phyloP scores from a whole-genome alignment of 1,139 yeast genomes.

The Debaryomyces nepalensis region DNA sequence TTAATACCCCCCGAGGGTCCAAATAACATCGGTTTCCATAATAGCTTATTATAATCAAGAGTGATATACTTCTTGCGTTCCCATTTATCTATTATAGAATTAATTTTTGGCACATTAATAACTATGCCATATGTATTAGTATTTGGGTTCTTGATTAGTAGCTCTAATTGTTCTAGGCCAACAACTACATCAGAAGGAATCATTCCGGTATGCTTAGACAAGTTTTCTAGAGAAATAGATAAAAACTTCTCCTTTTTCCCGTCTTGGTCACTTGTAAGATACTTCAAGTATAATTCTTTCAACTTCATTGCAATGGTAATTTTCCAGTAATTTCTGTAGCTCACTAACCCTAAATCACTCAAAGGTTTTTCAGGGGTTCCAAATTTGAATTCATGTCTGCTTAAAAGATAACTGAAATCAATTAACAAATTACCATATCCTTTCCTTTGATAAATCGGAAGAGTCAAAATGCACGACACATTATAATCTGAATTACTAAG shows the following conservation, averaged over 20 bases:
- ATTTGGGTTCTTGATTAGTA: conserved; percentile 53
- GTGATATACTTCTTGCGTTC: conserved; percentile 56
- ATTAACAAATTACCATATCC: conserved; percentile 91
- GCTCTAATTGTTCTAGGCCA: conserved; percentile 78
- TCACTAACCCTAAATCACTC: conserved; percentile 80
- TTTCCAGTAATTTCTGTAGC: conserved; percentile 90
- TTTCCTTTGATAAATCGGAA: conserved; percentile 84
- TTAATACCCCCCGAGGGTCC: conserved; percentile 85
- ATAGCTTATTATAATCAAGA: conserved; percentile 54
- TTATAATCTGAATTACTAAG: conserved; percentile 75
- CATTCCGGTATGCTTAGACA: conserved; percentile 82
- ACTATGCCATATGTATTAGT: conserved; percentile 57
- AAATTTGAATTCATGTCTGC: conserved; percentile 71
- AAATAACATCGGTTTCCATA: conserved; percentile 84
- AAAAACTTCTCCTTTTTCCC: conserved; percentile 14
- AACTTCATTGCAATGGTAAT: conserved; percentile 57
- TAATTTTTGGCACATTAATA: conserved; percentile 52
- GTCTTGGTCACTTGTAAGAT: conserved; percentile 18
- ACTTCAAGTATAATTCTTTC: conserved; percentile 34
- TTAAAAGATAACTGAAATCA: conserved; percentile 83
- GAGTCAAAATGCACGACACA: conserved; percentile 85
- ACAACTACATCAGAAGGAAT: conserved; percentile 83
- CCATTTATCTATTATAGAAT: conserved; percentile 55
- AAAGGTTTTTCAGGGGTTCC: conserved; percentile 97
- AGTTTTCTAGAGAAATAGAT: conserved; percentile 56